A percentile compares a stretch with the other conserved stretches of the same genome.
These are phyloP conservation scores for Apiotrichum laibachii DNA, from an alignment of 1,284 basidiomycete genomes.

Conservation along the genomic window DNA sequence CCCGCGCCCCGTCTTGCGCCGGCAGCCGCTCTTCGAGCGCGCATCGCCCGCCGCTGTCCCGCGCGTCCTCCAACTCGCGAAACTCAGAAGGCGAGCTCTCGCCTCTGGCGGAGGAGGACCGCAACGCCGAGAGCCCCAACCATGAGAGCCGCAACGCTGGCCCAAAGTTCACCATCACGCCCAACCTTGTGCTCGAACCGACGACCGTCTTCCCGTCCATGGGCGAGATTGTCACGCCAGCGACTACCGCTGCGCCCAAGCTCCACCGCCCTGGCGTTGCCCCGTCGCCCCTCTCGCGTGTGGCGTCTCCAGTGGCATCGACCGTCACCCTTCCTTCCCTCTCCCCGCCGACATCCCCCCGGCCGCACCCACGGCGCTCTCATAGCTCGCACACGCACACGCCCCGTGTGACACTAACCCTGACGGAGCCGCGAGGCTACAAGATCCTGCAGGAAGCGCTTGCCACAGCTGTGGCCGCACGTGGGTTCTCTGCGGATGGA, in stretches of 20 bases:
- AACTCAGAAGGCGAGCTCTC: neutral
- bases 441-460: constrained; percentile 26
- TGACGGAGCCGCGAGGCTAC: constrained; percentile 36
- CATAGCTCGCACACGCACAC: neutral
- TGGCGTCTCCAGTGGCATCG: neutral
- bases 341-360: constrained; percentile 4
- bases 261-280: neutral
- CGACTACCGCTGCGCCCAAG: neutral
- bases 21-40: constrained; percentile 8
- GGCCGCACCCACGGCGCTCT: neutral
- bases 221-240: constrained; percentile 2
- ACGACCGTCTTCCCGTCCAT: constrained; percentile 2
- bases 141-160: neutral
- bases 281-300: constrained; percentile 5
- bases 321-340: neutral
- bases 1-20: constrained; percentile 1
- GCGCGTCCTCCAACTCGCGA: neutral
- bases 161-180: neutral
- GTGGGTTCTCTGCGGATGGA: neutral
- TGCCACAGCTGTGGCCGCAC: constrained; percentile 12
- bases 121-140: no score
- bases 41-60: neutral
- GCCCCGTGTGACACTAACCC: constrained; percentile 22
- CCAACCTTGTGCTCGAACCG: neutral
- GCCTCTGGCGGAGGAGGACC: neutral